Base-by-base conservation (phyloP, 495 filamentous ascomycete genomes). In the Ascobolus immersus region DNA sequence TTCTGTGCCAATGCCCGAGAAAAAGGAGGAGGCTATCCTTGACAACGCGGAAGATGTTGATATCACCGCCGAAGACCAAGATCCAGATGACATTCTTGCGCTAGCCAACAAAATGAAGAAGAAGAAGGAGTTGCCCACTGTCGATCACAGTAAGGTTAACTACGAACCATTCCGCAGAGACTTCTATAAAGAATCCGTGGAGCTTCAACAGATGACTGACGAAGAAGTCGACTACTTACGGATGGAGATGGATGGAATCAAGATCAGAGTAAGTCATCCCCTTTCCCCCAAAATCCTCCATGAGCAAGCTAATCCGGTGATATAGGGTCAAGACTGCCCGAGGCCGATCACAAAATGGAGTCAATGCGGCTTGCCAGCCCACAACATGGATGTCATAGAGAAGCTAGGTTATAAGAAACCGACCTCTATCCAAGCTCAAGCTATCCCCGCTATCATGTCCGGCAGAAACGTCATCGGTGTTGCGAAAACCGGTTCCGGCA, bases 401-500 rank as follows among this genome's bases (percentile, higher is more conserved):
- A 66, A 62, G 17, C 61, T 93, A 7, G 76, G 75, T n/a, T 99
- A 71, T 47, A 76, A 90, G 23, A 73, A 62, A 42, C 78, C 86
- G 9, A 92, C 89, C 8, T 68, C 86, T 6, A 92, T 99, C 40
- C 89, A 99, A 55, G 65, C 78, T 38, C 89, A 99, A 48, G 86
- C 89, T 2, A 71, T 94, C 43, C 89, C 89, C 7, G 70, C 78
- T 5, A 80, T 92, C 40, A 91, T 92, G 78, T 86, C 84, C 22
- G 89, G 89, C 11, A 71, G 80, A 43, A 84, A 99, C 58, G 73
- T 93, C 10, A 89, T 94, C 39, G 86, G 84, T 42, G 77, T 94
- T 26, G 89, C 89, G 2, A 94, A 94, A 52, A 99, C 89, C 13
- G 89, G 89, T 3, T 94, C 89, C n/a, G 89, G 89, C 42, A 99